Evolutionary conservation across 495 filamentous ascomycete species (phyloP), one percentile per base, ranked within the genome.

Genomic region (Neurospora cerealis): DNA sequence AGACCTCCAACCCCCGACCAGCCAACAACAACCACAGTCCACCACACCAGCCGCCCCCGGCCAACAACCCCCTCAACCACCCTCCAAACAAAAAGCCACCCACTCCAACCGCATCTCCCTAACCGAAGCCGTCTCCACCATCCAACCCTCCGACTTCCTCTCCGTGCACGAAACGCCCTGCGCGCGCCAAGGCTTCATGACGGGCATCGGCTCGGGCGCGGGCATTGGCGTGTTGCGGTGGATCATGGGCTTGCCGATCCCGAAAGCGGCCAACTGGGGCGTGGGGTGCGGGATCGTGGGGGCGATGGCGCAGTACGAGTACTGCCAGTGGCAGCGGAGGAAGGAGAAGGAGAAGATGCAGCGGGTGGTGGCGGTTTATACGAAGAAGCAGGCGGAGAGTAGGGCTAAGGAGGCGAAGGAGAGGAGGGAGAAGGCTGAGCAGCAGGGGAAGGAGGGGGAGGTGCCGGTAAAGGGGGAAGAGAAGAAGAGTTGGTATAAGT

Each of bases 161-260:
- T 87, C 88, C 11, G 87, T 97, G 73, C 90, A 95, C 81, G 91
- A 91, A 78, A 86, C 89, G 74, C 96, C 95, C 24, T 98, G 96
- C 82, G 91, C 92, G 5, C 89, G 95, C 37, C 91, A 96, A 76
- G 89, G 93, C 19, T 83, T 97, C 72, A 82, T 98, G 78, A 89
- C 90, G 1, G 96, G 94, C 34, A 96, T 98, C 77, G 90, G 88
- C 3, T 86, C 87, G 7, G 95, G 93, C 11, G 91, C 93, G 74
- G 92, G 85, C 28, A 79, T 93, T 39, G 94, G 95, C 60, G 90
- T 89, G 44, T 73, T 93, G 48, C 87, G 91, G 54, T 91, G 88
- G 79, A 80, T 98, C 15, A 82, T 93, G 69, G 91, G 94, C 11
- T 70, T 83, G 13, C 77, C 85, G 9, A 78, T 90, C 70, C 83